Base-by-base conservation (phyloP, 176 grass and related monocot species). In the Oryza glaberrima region DNA sequence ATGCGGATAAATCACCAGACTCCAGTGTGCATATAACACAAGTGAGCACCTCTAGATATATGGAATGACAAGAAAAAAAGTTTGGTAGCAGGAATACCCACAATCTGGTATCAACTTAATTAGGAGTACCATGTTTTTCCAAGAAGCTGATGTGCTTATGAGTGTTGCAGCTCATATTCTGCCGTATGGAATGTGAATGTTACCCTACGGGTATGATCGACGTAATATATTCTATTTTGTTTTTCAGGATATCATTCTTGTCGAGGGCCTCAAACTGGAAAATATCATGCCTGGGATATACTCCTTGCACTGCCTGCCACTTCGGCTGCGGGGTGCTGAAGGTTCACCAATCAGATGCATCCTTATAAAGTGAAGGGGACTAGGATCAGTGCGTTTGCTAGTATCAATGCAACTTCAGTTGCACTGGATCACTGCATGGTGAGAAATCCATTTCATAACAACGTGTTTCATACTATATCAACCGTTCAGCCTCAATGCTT, bases 341-440 rank as follows among this genome's bases (percentile, higher is more conserved):
- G 90, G 90, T 73, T 92, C 77, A 0, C 90, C 90, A 5, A 78
- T 88, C 38, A 76, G 90, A 70, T 91, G 82, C 72, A 91, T 91
- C 54, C 86, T 91, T 69, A 86, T 87, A 60, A 90, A 90, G 30
- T 90, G 65, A 89, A 67, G 48, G 52, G 52, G 52, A 5, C 17
- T 7, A 17, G 12, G 47, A 4, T 49, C 47, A 49, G 47, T 49
- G 47, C 47, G 4, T 13, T 49, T 20, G 52, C 17, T 56, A 56
- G 16, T 56, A 17, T 15, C 47, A 56, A 7, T 19, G 52, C 52
- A 56, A 56, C 52, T 56, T 56, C 5, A 56, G 52, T 56, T 56
- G 52, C 52, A 56, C 4, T 20, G 2, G 17, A 41, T 7, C 52
- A 56, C 52, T 5, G 6, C 17, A 56, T 56, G 52, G 52, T 56